Evolutionary conservation across 768 basidiomycete species (phyloP).

Genomic region (Chalciporus sphaerocephalus): DNA sequence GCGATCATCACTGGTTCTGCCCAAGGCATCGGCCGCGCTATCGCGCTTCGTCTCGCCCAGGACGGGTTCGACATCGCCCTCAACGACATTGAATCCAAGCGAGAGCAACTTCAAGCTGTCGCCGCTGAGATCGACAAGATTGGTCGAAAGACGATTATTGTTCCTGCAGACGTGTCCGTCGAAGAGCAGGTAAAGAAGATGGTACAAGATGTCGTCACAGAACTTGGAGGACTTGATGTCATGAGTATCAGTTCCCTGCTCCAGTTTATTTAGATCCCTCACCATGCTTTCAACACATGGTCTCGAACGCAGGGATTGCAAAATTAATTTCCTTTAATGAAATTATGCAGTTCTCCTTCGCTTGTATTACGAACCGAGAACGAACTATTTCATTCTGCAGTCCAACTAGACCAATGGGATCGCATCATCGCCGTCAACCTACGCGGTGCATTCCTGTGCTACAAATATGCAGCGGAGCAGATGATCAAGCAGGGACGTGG

Average conservation of each 20-base stretch:
- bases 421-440: conserved; percentile 46
- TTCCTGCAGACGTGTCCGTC: neutral
- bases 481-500: conserved; percentile 54
- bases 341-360: neutral
- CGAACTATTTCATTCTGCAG: conserved; percentile 15
- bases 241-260: conserved; percentile 27
- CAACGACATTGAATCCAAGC: neutral
- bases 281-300: conserved; percentile 13
- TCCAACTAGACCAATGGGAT: conserved; percentile 38
- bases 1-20: conserved; percentile 44
- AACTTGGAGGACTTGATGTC: conserved; percentile 35
- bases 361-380: neutral
- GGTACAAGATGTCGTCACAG: neutral
- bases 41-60: conserved; percentile 37
- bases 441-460: conserved; percentile 57
- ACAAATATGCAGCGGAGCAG: conserved; percentile 57
- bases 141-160: neutral
- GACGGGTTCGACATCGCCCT: neutral
- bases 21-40: conserved; percentile 46
- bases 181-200: no score
- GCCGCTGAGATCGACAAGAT: neutral
- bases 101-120: neutral
- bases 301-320: conserved; percentile 24
- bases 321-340: neutral
- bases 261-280: neutral